Percentiles rank a stretch among this genome's conserved stretches.
Evolutionary conservation across 208 protist genomes (phyloP).

Genomic region (Porcisia deanei): DNA sequence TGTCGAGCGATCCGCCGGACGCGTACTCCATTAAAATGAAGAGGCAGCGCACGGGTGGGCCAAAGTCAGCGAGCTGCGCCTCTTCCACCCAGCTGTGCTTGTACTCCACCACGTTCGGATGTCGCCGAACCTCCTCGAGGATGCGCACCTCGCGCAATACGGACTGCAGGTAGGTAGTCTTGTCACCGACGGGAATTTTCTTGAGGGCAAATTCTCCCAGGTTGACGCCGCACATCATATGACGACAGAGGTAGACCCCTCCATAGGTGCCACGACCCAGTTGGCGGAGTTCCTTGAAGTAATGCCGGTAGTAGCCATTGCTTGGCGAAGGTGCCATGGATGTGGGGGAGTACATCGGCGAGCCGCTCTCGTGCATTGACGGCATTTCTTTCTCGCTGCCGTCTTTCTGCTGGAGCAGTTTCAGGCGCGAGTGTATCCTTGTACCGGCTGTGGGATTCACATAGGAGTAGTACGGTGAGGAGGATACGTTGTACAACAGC

Average conservation of each 20-base stretch:
- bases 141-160: constrained; percentile 86
- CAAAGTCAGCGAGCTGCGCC: constrained; percentile 85
- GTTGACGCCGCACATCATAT: constrained; percentile 79
- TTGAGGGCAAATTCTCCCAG: constrained; percentile 90
- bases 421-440: neutral
- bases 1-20: constrained; percentile 78
- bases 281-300: constrained; percentile 86
- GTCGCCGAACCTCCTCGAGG: constrained; percentile 78
- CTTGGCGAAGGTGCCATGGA: constrained; percentile 6
- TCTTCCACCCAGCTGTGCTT: constrained; percentile 90
- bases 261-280: constrained; percentile 86
- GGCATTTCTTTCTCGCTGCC: neutral
- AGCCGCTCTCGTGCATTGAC: constrained; percentile 6
- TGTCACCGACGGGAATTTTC: constrained; percentile 90
- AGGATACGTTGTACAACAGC: neutral
- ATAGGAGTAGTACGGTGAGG: constrained; percentile 7
- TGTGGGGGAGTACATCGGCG: constrained; percentile 25
- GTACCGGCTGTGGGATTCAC: constrained; percentile 7
- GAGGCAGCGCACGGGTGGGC: constrained; percentile 84
- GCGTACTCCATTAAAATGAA: constrained; percentile 94
- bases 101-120: constrained; percentile 92
- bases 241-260: constrained; percentile 86
- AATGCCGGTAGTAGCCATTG: constrained; percentile 79
- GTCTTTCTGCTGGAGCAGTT: constrained; percentile 10
- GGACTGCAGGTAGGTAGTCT: constrained; percentile 73